Evolutionary conservation across 148 eudicot genomes (phyloP).

Genomic region (Camellia sinensis): DNA sequence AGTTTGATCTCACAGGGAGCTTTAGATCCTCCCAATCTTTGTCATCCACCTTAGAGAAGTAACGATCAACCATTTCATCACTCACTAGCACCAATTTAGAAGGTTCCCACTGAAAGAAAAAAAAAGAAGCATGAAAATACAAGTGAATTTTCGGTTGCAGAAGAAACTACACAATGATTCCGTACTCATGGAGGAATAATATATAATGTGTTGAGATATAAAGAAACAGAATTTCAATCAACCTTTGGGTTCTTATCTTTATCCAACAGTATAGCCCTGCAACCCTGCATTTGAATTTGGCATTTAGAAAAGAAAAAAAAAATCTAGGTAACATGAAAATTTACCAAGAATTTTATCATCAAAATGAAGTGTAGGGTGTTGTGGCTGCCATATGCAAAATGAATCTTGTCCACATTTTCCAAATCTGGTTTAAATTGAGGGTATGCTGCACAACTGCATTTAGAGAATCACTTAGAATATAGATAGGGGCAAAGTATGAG

Average conservation of each 20-base stretch:
- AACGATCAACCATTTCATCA: slow-evolving; percentile 61
- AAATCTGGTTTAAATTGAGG: too few relatives aligned
- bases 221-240: neutral
- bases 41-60: slow-evolving; percentile 54
- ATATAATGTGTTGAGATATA: neutral
- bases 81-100: slow-evolving; percentile 62
- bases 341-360: too few relatives aligned
- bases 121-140: neutral
- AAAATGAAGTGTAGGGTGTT: too few relatives aligned
- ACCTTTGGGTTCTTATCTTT: slow-evolving; percentile 93
- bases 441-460: too few relatives aligned
- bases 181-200: neutral
- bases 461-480: neutral
- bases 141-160: neutral
- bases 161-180: neutral
- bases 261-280: slow-evolving; percentile 80
- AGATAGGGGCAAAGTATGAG: neutral
- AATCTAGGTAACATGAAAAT: too few relatives aligned
- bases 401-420: too few relatives aligned
- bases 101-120: slow-evolving; percentile 71
- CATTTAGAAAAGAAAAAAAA: neutral
- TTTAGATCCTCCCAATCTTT: slow-evolving; percentile 71
- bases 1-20: slow-evolving; percentile 55
- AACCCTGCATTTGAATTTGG: slow-evolving; percentile 54
- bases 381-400: too few relatives aligned